Evolutionary conservation across 768 basidiomycete species (phyloP).

Genomic region (Auricularia heimuer): DNA sequence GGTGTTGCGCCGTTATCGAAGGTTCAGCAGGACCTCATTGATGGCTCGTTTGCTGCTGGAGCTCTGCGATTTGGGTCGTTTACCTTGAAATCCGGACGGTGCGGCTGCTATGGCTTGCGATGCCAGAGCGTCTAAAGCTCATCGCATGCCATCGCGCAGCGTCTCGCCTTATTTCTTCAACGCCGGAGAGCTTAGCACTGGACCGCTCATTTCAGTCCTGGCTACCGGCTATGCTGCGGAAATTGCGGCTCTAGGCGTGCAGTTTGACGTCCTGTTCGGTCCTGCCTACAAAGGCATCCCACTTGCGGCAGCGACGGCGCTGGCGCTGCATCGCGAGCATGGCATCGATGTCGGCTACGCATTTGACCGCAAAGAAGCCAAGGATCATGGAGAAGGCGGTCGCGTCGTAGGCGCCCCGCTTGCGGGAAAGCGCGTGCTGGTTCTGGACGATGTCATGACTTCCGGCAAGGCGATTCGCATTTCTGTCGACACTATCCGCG

Average conservation of each 20-base stretch:
- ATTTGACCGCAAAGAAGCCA: constrained; percentile 91
- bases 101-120: constrained; percentile 19
- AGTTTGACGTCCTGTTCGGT: constrained; percentile 83
- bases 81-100: constrained; percentile 93
- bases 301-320: constrained; percentile 75
- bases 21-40: constrained; percentile 52
- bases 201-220: constrained; percentile 66
- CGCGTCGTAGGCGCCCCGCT: constrained; percentile 78
- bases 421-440: constrained; percentile 70
- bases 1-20: neutral
- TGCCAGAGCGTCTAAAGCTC: neutral
- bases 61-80: constrained; percentile 88
- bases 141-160: constrained; percentile 27
- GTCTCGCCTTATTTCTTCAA: constrained; percentile 97
- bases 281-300: constrained; percentile 98
- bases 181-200: constrained; percentile 78
- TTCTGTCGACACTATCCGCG: constrained; percentile 63
- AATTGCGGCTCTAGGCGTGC: constrained; percentile 31
- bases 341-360: constrained; percentile 65
- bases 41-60: constrained; percentile 54
- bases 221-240: constrained; percentile 78
- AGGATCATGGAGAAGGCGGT: constrained; percentile 95
- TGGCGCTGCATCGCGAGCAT: constrained; percentile 61
- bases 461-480: constrained; percentile 80
- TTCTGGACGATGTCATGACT: constrained; percentile 96